These are phyloP conservation scores for Cryphonectria radicalis DNA, from an alignment of 2,329 filamentous ascomycete genomes.

Conservation along the genomic window DNA sequence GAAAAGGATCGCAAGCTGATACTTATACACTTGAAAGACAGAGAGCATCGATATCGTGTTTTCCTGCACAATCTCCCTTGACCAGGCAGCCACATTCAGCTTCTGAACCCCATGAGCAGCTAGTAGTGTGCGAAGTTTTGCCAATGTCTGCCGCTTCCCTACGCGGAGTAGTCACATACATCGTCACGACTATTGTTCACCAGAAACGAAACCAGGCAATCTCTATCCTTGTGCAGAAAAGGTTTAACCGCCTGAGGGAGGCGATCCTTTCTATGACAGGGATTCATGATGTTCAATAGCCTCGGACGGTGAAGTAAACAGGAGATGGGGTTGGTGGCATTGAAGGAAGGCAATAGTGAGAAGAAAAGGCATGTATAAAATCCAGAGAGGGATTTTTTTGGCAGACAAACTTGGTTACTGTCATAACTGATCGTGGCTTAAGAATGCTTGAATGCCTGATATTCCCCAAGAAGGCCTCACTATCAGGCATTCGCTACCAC, in stretches of 20 bases:
- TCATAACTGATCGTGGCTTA: not conserved
- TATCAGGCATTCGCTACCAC: not conserved
- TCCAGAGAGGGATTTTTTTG: not conserved
- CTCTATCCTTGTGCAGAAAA: not conserved
- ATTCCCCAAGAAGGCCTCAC: not conserved
- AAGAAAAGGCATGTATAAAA: too few relatives aligned
- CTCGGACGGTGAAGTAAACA: not conserved
- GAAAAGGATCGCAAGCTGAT: too few relatives aligned
- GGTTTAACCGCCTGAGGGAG: not conserved
- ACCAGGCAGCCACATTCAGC: not conserved
- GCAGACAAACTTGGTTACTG: not conserved
- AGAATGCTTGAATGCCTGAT: not conserved
- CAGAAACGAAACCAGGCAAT: not conserved
- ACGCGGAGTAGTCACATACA: not conserved
- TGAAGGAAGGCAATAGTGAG: not conserved
- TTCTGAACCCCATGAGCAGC: not conserved
- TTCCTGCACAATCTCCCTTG: not conserved
- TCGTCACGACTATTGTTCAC: not conserved
- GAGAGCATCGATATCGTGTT: not conserved
- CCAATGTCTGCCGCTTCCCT: not conserved
- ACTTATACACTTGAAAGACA: not conserved
- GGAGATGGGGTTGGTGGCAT: not conserved
- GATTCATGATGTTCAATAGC: not conserved
- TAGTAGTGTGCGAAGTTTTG: not conserved
- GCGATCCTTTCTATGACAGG: not conserved